Evolutionary conservation across 2,329 filamentous ascomycete genomes (phyloP), one percentile per base, ranked within the genome.

Genomic region (Neonectria hederae): DNA sequence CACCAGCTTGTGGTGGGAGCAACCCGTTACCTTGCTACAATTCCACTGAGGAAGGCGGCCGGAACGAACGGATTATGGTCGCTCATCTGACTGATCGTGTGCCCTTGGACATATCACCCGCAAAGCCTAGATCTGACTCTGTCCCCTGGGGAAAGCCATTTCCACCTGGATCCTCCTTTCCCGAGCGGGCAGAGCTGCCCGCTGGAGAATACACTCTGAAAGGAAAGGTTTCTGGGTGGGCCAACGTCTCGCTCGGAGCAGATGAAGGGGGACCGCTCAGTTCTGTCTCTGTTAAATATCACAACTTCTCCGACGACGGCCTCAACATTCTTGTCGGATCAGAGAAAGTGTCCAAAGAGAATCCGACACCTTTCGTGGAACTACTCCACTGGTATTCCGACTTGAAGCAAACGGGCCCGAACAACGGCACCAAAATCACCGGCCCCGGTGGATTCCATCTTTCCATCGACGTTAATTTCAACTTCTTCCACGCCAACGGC

Each of bases 21-120:
- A 84, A 83, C 46, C 79, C 81, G 0, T 73, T 83, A 0, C 72
- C 75, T 3, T 84, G 82, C 60, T 76, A 75, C 6, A 65, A 69
- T 1, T 83, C 80, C 0, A 82, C 77, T 0, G 78, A 75, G 4
- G 75, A 72, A 1, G 81, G 79, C 4, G 79, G 76, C 4, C 74
- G 79, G 4, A 74, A 74, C 11, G 74, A 78, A 22, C 78, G 81
- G 11, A 54, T 82, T 2, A 82, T 83, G 78, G 30, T 84, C 6
- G 81, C 82, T 0, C 69, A 64, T 13, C 72, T 81, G 5, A 77
- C 72, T 1, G 72, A 66, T 45, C 76, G 80, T 3, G 32, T 35
- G 11, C 32, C 32, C 32, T 35, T 35, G 32, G 32, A 35, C 6
- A 14, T 9, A 13, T 35, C 32, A 4, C 32, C 32, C 3, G 32